Evolutionary conservation across 1,139 yeast genomes (phyloP).

Genomic region (Hansenula sp.): DNA sequence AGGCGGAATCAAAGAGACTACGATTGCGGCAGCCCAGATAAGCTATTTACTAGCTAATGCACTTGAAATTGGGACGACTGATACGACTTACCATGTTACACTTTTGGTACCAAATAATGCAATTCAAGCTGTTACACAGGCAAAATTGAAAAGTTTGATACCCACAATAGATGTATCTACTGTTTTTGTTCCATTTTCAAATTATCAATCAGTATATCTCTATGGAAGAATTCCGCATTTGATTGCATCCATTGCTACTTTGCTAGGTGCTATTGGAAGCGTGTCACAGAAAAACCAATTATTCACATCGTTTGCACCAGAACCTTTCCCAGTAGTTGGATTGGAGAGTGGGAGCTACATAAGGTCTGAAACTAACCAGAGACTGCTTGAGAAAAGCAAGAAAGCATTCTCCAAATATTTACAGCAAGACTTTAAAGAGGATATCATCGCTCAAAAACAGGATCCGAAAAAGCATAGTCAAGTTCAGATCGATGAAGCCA

Average conservation of each 20-base stretch:
- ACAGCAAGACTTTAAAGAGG: slow-evolving; percentile 3
- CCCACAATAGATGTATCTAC: slow-evolving; percentile 7
- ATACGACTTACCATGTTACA: slow-evolving; percentile 6
- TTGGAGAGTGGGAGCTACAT: neutral
- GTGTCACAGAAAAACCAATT: neutral
- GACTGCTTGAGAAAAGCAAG: slow-evolving; percentile 8
- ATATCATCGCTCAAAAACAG: neutral
- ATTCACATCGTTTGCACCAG: neutral
- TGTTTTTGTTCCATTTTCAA: slow-evolving; percentile 15
- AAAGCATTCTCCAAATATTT: slow-evolving; percentile 6
- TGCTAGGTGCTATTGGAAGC: neutral
- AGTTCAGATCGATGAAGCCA: slow-evolving; percentile 8
- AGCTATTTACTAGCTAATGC: neutral
- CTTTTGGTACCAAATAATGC: slow-evolving; percentile 1
- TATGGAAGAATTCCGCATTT: slow-evolving; percentile 3
- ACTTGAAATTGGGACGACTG: neutral
- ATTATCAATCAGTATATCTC: slow-evolving; percentile 7
- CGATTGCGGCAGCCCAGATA: slow-evolving; percentile 2
- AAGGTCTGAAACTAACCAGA: slow-evolving; percentile 9
- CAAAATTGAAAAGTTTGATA: neutral
- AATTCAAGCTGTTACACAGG: neutral
- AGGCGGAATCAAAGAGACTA: slow-evolving; percentile 5
- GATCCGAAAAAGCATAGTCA: neutral
- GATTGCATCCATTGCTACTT: neutral
- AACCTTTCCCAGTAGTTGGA: slow-evolving; percentile 3